Evolutionary conservation across 2,329 filamentous ascomycete genomes (phyloP).

Genomic region (Fusarium lyarnte): DNA sequence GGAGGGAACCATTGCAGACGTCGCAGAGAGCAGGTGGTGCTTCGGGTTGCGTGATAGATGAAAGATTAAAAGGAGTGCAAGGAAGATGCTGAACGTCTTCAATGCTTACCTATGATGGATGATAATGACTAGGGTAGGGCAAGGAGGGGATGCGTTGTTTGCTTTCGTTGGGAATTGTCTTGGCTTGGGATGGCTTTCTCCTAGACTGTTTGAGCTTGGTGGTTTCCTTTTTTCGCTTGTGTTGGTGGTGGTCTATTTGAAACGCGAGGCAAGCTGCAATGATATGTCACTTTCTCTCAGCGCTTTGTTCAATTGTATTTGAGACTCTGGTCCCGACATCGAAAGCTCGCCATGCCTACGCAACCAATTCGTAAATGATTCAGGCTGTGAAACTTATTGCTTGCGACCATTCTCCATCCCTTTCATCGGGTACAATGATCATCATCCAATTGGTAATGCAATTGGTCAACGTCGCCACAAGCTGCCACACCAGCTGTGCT

Average conservation of each 20-base stretch:
- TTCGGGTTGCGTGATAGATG: slow-evolving; percentile 2
- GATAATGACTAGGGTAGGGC: background rate
- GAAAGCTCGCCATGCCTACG: background rate
- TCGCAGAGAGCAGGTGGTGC: background rate
- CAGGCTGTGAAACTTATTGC: background rate
- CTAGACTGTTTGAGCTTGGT: slow-evolving; percentile 8
- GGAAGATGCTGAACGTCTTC: background rate
- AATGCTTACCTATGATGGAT: background rate
- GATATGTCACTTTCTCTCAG: background rate
- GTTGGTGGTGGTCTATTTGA: slow-evolving; percentile 6
- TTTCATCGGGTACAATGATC: background rate
- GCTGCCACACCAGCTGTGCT: background rate
- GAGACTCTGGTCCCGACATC: background rate
- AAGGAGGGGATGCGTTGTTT: background rate
- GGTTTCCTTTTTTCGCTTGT: background rate
- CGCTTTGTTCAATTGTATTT: background rate
- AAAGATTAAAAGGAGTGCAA: background rate
- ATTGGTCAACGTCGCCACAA: background rate
- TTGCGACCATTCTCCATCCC: background rate
- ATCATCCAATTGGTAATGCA: background rate
- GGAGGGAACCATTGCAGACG: background rate
- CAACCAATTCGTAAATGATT: background rate
- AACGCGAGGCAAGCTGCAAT: background rate
- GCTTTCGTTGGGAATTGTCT: background rate
- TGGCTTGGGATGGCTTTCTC: background rate